These are phyloP conservation scores for Moelleriella libera DNA, from an alignment of 2,329 filamentous ascomycete species.

Conservation along the genomic window DNA sequence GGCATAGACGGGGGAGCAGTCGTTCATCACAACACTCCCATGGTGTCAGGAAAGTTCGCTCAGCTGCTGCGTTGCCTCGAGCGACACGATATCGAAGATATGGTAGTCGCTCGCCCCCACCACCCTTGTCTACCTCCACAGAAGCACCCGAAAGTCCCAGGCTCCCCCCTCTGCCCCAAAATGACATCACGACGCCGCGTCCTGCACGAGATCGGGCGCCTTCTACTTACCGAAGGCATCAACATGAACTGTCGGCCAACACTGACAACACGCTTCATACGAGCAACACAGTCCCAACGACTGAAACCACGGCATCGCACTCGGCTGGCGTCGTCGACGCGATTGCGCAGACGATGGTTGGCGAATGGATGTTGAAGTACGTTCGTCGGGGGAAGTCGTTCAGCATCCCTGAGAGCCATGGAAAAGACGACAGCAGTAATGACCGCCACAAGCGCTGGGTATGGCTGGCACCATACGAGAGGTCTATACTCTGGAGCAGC, in stretches of 20 bases:
- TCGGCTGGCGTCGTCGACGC: constrained; percentile 81
- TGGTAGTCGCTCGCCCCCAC: constrained; percentile 46
- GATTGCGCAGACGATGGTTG: constrained; percentile 96
- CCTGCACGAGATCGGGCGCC: constrained; percentile 23
- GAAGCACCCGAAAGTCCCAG: constrained; percentile 55
- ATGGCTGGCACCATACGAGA: constrained; percentile 93
- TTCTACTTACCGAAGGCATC: constrained; percentile 30
- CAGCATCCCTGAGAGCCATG: constrained; percentile 54
- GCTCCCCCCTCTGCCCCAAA: constrained; percentile 58
- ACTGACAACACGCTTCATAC: constrained; percentile 33
- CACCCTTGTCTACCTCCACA: constrained; percentile 53
- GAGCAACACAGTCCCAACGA: constrained; percentile 20
- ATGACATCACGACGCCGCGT: constrained; percentile 53
- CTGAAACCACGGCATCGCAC: constrained; percentile 44
- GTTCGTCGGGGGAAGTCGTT: constrained; percentile 82
- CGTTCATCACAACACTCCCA: constrained; percentile 37
- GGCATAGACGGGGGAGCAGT: constrained; percentile 36
- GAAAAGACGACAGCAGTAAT: constrained; percentile 56
- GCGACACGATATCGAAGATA: constrained; percentile 34
- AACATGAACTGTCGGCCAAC: constrained; percentile 45
- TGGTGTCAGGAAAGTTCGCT: constrained; percentile 73
- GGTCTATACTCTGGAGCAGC: constrained; percentile 94
- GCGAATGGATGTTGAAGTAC: constrained; percentile 94
- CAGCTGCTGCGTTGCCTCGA: constrained; percentile 58
- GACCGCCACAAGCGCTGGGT: constrained; percentile 94